Base-by-base conservation (phyloP, 1,139 yeast species). In the Sugiyamaella japonica region DNA sequence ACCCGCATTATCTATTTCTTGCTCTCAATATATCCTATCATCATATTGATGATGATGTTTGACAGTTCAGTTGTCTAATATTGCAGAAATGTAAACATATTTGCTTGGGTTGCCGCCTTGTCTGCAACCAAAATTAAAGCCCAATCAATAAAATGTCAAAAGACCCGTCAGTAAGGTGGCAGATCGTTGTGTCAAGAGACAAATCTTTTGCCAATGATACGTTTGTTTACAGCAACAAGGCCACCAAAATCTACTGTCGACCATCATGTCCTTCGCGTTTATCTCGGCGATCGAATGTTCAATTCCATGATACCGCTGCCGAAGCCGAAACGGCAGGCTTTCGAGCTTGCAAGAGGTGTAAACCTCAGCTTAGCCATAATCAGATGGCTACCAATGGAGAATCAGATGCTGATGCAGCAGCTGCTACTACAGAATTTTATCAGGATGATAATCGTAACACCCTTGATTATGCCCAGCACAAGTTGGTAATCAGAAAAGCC, bases 261-360 rank as follows among this genome's bases (percentile, higher is more conserved):
- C 48, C 55, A 7, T 47, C 52, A 25, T 52, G 55, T 34, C 55
- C 55, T 10, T 34, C 52, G 9, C 44, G 55, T n/a, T 23, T 52
- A 13, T 34, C 55, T 13, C 42, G 52, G 6, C 47, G 55, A 7
- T 28, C 55, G 17, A 52, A 52, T 41, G 49, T 48, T 25, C 48
- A 28, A 9, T 52, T 52, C 25, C 38, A 37, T 25, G 55, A 52
- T 20, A 41, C 38, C 6, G 12, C 28, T 6, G 42, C n/a, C 6
- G 48, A 47, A 23, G 55, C 55, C 7, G 50, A 42, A 16, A 8
- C 17, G 7, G 52, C 55, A 3, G 55, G 55, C 9, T 48, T 20
- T 15, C 25, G 55, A 13, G 49, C 55, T 2, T 52, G 55, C 17
- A 52, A 52, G 41, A 28, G 55, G n/a, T 52, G 55, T 40, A 52